phyloP scores from a whole-genome alignment of 495 filamentous ascomycete species.

The Viridothelium virens region DNA sequence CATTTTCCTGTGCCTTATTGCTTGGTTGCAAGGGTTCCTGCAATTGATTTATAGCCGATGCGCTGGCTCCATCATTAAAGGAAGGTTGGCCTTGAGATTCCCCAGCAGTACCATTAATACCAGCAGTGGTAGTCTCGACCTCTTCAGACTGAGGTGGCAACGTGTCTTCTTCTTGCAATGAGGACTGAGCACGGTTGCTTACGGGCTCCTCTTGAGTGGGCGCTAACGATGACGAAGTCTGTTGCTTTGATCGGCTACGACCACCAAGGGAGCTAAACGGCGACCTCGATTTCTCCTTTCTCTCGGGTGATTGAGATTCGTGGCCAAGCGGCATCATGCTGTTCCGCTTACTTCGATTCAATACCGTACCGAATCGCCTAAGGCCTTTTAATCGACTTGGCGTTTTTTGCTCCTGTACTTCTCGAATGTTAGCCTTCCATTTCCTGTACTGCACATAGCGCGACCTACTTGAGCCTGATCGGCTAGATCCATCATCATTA shows the following conservation, averaged over 20 bases:
- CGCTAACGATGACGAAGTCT: constrained; percentile 14
- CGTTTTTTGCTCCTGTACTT: constrained; percentile 31
- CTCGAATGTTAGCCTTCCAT: constrained; percentile 16
- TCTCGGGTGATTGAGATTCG: constrained; percentile 31
- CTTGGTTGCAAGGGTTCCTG: constrained; percentile 32
- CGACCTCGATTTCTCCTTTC: constrained; percentile 22
- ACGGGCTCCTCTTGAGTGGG: constrained; percentile 19
- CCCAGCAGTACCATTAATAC: constrained; percentile 22
- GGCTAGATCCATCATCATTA: constrained; percentile 8
- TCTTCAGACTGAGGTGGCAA: constrained; percentile 2
- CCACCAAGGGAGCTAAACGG: constrained; percentile 22
- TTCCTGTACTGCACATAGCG: neutral
- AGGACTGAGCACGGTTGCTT: constrained; percentile 15
- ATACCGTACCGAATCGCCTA: constrained; percentile 37
- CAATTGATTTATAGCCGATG: constrained; percentile 7
- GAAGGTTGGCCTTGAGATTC: neutral
- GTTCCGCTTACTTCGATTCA: constrained; percentile 30
- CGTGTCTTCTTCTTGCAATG: constrained; percentile 13
- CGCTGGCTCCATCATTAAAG: neutral
- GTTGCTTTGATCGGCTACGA: constrained; percentile 17
- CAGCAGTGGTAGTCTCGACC: constrained; percentile 15
- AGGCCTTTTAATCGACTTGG: constrained; percentile 30
- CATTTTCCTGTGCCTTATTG: neutral
- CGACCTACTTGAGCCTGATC: neutral
- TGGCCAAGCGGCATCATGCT: constrained; percentile 33